phyloP scores from a whole-genome alignment of 2,329 filamentous ascomycete genomes.

The Fusarium succisae region DNA sequence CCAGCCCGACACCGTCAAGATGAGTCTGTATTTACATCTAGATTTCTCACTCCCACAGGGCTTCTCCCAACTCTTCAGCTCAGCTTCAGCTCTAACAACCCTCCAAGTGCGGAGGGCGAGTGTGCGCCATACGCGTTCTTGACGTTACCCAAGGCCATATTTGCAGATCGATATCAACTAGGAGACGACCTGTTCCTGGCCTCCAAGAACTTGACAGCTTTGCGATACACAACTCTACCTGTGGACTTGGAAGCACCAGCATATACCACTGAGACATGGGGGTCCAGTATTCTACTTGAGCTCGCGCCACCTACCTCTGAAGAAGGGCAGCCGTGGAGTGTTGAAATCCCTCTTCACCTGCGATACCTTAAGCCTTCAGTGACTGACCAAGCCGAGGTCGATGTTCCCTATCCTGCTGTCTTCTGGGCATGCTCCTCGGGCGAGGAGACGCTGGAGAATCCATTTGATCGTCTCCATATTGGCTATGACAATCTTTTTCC shows the following conservation, averaged over 20 bases:
- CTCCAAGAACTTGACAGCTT: slow-evolving; percentile 78
- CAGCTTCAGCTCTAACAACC: slow-evolving; percentile 62
- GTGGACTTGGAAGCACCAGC: slow-evolving; percentile 92
- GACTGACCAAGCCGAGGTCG: slow-evolving; percentile 62
- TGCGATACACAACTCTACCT: slow-evolving; percentile 76
- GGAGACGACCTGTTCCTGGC: slow-evolving; percentile 78
- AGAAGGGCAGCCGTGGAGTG: slow-evolving; percentile 64
- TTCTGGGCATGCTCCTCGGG: slow-evolving; percentile 89
- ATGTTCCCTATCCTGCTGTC: slow-evolving; percentile 82
- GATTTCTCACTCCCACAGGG: slow-evolving; percentile 77
- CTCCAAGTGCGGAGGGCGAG: slow-evolving; percentile 61
- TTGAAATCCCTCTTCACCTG: slow-evolving; percentile 82
- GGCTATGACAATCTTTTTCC: slow-evolving; percentile 87
- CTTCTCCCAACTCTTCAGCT: slow-evolving; percentile 85
- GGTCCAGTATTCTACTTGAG: slow-evolving; percentile 79
- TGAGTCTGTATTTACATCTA: slow-evolving; percentile 65
- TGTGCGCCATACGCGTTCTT: slow-evolving; percentile 84
- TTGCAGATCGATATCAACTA: slow-evolving; percentile 89
- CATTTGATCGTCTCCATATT: slow-evolving; percentile 86
- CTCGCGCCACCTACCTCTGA: slow-evolving; percentile 64
- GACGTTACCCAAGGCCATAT: slow-evolving; percentile 82
- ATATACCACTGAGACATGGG: slow-evolving; percentile 81
- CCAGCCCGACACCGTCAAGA: slow-evolving; percentile 78
- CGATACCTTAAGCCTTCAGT: slow-evolving; percentile 77
- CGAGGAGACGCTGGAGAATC: slow-evolving; percentile 76